phyloP scores from a whole-genome alignment of 768 basidiomycete species.

The Leucocoprinus sp. region DNA sequence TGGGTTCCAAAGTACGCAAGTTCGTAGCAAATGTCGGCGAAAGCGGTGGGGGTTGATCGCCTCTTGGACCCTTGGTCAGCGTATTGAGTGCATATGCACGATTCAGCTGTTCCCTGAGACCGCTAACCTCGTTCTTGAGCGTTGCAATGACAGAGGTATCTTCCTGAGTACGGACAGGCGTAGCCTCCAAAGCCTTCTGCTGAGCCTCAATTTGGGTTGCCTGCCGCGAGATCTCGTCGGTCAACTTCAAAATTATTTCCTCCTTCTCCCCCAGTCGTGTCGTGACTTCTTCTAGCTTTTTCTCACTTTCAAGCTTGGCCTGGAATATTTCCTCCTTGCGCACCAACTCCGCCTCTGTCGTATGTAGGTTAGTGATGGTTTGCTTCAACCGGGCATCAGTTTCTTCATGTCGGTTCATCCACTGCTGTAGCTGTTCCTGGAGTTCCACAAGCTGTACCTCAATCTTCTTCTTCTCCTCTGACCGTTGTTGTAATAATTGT shows the following conservation, averaged over 20 bases:
- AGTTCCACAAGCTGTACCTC: constrained; percentile 67
- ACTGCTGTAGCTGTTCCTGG: constrained; percentile 79
- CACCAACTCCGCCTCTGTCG: constrained; percentile 61
- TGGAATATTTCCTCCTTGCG: constrained; percentile 68
- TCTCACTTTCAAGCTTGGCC: constrained; percentile 74
- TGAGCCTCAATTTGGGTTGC: constrained; percentile 69
- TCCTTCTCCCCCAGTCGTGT: constrained; percentile 78
- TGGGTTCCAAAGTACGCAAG: constrained; percentile 47
- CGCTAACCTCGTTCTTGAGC: constrained; percentile 88
- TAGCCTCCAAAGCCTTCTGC: constrained; percentile 58
- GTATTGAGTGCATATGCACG: constrained; percentile 89
- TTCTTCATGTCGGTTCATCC: constrained; percentile 86
- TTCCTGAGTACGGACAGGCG: constrained; percentile 63
- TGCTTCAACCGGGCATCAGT: constrained; percentile 66
- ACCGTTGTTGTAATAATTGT: constrained; percentile 84
- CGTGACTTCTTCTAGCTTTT: constrained; percentile 68
- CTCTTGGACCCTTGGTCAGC: constrained; percentile 67
- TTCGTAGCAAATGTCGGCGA: constrained; percentile 85
- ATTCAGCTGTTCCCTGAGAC: constrained; percentile 90
- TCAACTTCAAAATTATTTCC: constrained; percentile 70
- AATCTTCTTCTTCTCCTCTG: constrained; percentile 83
- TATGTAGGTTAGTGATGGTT: constrained; percentile 59
- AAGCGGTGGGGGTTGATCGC: constrained; percentile 60
- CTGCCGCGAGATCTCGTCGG: constrained; percentile 67
- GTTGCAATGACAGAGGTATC: constrained; percentile 82